Base-by-base conservation (phyloP, 2,329 filamentous ascomycete species). In the Fusarium sarcochroum region DNA sequence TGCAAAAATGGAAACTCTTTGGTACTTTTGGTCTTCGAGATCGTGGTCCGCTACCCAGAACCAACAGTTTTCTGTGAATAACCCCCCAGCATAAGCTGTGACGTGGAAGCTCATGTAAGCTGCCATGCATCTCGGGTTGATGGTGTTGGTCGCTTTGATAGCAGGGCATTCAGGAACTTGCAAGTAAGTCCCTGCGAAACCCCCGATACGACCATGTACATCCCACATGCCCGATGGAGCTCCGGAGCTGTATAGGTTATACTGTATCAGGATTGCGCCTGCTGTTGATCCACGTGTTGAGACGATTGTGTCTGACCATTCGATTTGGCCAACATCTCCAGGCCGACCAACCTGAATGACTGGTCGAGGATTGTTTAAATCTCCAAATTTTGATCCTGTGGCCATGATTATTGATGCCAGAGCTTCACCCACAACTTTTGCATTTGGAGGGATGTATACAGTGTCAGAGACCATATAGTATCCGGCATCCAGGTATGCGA, bases 181-280 rank as follows among this genome's bases (percentile, higher is more conserved):
- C 9, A 93, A 84, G 40, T 89, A 82, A 17, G 91, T 92, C 35
- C 91, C 91, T 2, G 89, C 87, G 51, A 88, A 89, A 5, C 92
- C 92, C 66, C 91, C 92, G 50, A 94, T 86, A 68, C 92, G 89
- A 74, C 91, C 87, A 78, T 95, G 92, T 13, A 91, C 87, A 75
- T 94, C 92, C 92, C 92, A 95, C 78, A 91, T 84, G 7, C 87
- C 89, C 9, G 81, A 81, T 15, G 84, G 83, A 53, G 70, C 41
- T 7, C 73, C 73, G 6, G 78, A 71, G 17, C 83, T 83, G 49
- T 83, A 84, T 17, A 94, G 81, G 75, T 94, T 94, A 83, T 90
- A 94, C 75, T 94, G 85, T 59, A 94, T 87, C 8, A 94, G 80
- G 9, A 90, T 83, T 2, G 91, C 92, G 6, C 92, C 92, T 2